Conservation (phyloP, 805 yeast species). For the Myxozyma kluyveri region DNA sequence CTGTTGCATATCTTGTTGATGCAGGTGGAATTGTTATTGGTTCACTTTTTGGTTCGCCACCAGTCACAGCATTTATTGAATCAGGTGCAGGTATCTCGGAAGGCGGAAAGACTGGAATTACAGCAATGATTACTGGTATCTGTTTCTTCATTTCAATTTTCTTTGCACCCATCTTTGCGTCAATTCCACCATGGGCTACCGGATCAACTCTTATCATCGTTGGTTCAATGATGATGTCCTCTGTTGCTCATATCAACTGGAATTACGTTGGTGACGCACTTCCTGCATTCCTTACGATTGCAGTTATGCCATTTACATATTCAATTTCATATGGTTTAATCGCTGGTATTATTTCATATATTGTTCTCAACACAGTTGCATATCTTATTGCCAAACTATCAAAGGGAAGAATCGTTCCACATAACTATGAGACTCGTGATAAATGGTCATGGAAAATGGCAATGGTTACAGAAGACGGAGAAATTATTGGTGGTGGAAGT, state of each 20-base stretch:
- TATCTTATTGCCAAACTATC: conserved; percentile 21
- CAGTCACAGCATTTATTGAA: conserved; percentile 32
- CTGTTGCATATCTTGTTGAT: conserved; percentile 30
- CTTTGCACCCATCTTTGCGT: conserved; percentile 31
- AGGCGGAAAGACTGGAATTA: conserved; percentile 30
- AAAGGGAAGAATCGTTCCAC: conserved; percentile 23
- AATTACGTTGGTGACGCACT: conserved; percentile 27
- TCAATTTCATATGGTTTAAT: conserved; percentile 32
- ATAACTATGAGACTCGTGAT: conserved; percentile 28
- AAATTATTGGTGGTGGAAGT: not conserved
- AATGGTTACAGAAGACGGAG: not conserved
- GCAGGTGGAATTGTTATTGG: conserved; percentile 29
- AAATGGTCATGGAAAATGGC: conserved; percentile 30
- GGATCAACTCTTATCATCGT: conserved; percentile 30
- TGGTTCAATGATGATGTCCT: conserved; percentile 31
- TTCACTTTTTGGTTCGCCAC: conserved; percentile 29
- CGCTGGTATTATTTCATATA: conserved; percentile 29
- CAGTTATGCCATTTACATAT: conserved; percentile 32
- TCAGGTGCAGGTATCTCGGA: conserved; percentile 32
- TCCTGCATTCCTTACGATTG: conserved; percentile 31
- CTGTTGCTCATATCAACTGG: conserved; percentile 30
- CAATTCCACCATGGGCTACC: conserved; percentile 33
- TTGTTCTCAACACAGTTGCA: conserved; percentile 21
- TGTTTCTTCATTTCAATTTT: conserved; percentile 31
- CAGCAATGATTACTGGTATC: conserved; percentile 27